Conservation (phyloP, 129 eudicot genomes). For the Smallanthus sonchifolius region DNA sequence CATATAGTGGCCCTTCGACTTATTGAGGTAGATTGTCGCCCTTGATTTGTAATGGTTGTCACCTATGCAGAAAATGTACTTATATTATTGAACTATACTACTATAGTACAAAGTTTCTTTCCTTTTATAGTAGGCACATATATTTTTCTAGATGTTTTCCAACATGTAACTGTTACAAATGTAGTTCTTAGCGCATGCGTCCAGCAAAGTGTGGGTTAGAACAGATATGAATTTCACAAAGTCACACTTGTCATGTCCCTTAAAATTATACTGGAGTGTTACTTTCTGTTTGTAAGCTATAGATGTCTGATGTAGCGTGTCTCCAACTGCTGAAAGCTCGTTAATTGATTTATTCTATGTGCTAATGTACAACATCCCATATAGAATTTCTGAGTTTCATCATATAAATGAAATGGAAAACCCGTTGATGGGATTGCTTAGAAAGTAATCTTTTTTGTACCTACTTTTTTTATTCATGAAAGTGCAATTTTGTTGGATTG, state of each 20-base stretch:
- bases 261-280: neutral
- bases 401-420: constrained; percentile 10
- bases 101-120: neutral
- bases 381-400: neutral
- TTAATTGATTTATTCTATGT: neutral
- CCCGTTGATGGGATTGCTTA: constrained; percentile 1
- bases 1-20: constrained; percentile 87
- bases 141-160: constrained; percentile 2
- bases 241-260: neutral
- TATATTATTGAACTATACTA: neutral
- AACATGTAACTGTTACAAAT: neutral
- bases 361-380: neutral
- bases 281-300: neutral
- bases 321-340: neutral
- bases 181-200: constrained; percentile 11
- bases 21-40: constrained; percentile 58
- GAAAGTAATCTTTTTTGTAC: neutral
- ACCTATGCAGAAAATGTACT: constrained; percentile 4
- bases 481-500: constrained; percentile 21
- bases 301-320: neutral
- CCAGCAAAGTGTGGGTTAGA: constrained; percentile 2
- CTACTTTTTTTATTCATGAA: neutral
- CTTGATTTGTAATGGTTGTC: constrained; percentile 1
- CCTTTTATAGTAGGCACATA: neutral
- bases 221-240: neutral